phyloP scores from a whole-genome alignment of 176 grass and related monocot genomes.

The Aegilops bicornis region DNA sequence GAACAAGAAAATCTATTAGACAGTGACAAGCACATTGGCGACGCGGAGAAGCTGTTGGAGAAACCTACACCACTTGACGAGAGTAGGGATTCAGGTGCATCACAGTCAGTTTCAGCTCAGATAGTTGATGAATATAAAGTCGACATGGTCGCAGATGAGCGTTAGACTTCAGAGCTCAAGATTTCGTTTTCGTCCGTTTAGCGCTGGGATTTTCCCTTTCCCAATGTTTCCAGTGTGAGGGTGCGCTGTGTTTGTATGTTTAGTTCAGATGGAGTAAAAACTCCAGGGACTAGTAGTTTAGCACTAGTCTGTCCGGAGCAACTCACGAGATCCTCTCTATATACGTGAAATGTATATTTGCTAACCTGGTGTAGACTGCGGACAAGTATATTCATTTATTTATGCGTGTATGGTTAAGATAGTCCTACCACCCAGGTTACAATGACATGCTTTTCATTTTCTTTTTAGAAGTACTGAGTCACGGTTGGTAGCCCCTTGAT shows the following conservation, averaged over 20 bases:
- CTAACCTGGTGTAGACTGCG: conserved; percentile 29
- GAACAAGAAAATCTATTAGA: conserved; percentile 14
- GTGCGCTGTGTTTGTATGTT: conserved; percentile 39
- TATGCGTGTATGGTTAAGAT: conserved; percentile 36
- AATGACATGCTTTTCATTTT: background rate
- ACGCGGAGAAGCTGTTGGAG: conserved; percentile 13
- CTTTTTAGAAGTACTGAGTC: background rate
- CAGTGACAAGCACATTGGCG: background rate
- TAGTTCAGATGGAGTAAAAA: conserved; percentile 45
- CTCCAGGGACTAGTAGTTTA: conserved; percentile 40
- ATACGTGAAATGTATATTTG: conserved; percentile 64
- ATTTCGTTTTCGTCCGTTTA: conserved; percentile 20
- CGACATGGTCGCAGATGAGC: conserved; percentile 38
- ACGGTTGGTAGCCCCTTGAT: too few relatives aligned
- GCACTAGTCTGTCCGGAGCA: conserved; percentile 35
- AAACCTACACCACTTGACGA: conserved; percentile 22
- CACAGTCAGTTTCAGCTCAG: conserved; percentile 5
- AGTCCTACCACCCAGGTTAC: background rate
- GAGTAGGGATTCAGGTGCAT: conserved; percentile 26
- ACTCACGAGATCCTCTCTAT: conserved; percentile 36
- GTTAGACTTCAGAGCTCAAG: conserved; percentile 18
- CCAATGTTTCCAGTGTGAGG: conserved; percentile 36
- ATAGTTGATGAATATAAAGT: conserved; percentile 25
- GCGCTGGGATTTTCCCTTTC: conserved; percentile 48
- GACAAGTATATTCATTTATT: conserved; percentile 59